Evolutionary conservation across 2,329 filamentous ascomycete species (phyloP), one percentile per base, ranked within the genome.

Genomic region (Ophiocordyceps camponoti-leonardi): DNA sequence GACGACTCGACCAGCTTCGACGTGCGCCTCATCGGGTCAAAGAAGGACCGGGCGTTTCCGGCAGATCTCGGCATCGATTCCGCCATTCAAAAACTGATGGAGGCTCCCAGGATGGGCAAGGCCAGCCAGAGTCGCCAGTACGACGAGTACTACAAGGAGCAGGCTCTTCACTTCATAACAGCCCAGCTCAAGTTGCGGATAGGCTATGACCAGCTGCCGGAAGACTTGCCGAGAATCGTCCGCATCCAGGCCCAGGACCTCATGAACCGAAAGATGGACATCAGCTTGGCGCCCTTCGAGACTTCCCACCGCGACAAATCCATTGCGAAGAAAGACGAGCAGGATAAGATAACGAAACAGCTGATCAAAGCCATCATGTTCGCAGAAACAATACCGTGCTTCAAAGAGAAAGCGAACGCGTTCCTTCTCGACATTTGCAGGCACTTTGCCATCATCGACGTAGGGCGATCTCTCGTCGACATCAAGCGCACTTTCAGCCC

Each of bases 1-100:
- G 92, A 98, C 60, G 92, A 96, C 54, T 69, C 78, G 19, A 76
- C 86, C 1, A 94, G 86, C 56, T 85, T 95, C 50, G 88, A 96
- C 52, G 69, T 98, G 47, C 81, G 86, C 31, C 73, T 98, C 13
- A 83, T 94, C 48, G 92, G 92, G 0, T 90, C 92, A 0, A 87
- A 86, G 56, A 83, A 83, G 53, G 88, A 95, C 52, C 74, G 88
- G 45, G 81, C 90, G 0, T 94, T 98, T 58, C 88, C 87, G 6
- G 77, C 85, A 5, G 81, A 84, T 44, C 77, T 94, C 43, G 92
- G 92, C 13, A 77, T 95, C 46, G 88, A 96, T 49, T 73, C 86
- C 42, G 90, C 93, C 1, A 84, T 96, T 50, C 79, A 81, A 46
- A 95, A 93, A 61, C 65, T 98, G 42, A 83, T 82, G 68, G 90